Base-by-base conservation (phyloP, 176 grass and related monocot genomes). In the Paspalum vaginatum region DNA sequence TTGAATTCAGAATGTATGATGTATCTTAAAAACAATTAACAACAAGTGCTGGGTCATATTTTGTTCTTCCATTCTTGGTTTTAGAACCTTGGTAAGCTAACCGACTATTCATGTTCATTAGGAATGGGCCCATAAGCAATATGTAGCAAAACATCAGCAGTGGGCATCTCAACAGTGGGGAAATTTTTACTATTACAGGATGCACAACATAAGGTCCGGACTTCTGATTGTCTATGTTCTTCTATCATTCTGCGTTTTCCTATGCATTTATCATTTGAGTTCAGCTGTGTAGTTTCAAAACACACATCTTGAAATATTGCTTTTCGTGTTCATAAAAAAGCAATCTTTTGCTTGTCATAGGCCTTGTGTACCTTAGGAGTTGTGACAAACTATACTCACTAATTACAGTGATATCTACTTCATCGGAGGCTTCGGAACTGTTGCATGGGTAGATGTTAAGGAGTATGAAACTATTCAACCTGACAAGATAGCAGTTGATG, bases 111-210 rank as follows among this genome's bases (percentile, higher is more conserved):
- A 65, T 38, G 15, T 71, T 72, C 1, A 6, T 79, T 59, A 99
- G 96, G 96, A 99, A 76, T 93, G 90, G 96, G 96, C 96, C 53
- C 90, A 91, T 79, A 87, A 99, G 75, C 90, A 99, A 76, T 99
- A 99, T 16, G 86, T 95, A 42, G 88, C 92, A 63, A 99, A 99
- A 83, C 96, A 99, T 79, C 96, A 95, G 73, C 96, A 99, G 50
- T 99, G 96, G 96, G 86, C 92, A 47, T 99, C 96, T 25, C 96
- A 99, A 61, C 92, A 95, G 75, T 99, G 96, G 96, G 96, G 96
- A 77, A 99, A 99, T 78, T 99, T 99, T 75, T 95, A 93, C 79
- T 99, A 99, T 87, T 99, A 95, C 68, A 92, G 88, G 70, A 95
- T 98, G 96, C 89, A 93, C 53, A 95, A 85, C 71, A 99, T 99